A percentile compares a stretch with the other conserved stretches of the same genome.
These are phyloP conservation scores for Triticum urartu DNA, from an alignment of 176 grass and related monocot genomes.

Conservation along the genomic window DNA sequence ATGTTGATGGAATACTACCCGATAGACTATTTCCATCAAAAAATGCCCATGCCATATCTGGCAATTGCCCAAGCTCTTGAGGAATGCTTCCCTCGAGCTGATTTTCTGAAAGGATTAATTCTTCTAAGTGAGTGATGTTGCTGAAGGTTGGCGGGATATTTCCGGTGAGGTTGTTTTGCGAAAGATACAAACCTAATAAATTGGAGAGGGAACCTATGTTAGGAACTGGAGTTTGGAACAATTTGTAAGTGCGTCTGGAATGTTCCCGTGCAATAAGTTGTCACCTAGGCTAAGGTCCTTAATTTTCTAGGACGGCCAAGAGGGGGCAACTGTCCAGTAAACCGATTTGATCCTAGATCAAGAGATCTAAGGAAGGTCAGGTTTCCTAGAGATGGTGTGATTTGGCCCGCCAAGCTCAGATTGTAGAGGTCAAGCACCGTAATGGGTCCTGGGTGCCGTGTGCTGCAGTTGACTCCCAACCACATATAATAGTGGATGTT, in stretches of 20 bases:
- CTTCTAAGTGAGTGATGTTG: not conserved
- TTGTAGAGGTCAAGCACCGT: rapidly evolving
- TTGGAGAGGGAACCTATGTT: not conserved
- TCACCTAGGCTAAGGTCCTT: rapidly evolving
- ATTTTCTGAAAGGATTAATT: not conserved
- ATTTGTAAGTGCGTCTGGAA: not conserved
- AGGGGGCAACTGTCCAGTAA: not conserved
- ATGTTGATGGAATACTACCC: not conserved
- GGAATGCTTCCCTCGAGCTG: not conserved
- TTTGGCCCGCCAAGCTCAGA: not conserved
- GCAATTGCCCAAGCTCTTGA: not conserved
- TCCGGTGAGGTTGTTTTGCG: not conserved
- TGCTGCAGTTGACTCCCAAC: not conserved
- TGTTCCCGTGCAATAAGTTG: not conserved
- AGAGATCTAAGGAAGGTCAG: not conserved
- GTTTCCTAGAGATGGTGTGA: not conserved
- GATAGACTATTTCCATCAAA: not conserved
- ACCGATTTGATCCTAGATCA: rapidly evolving
- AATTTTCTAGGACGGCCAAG: not conserved
- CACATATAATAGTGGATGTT: not conserved
- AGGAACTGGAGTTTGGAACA: not conserved
- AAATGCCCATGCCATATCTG: rapidly evolving
- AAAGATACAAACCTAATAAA: rapidly evolving
- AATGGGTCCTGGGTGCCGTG: not conserved
- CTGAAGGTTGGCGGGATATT: not conserved